Percentiles rank a stretch among this genome's conserved stretches.
phyloP scores from a whole-genome alignment of 352 stramenopile species.

The Globisporangium nodosum region DNA sequence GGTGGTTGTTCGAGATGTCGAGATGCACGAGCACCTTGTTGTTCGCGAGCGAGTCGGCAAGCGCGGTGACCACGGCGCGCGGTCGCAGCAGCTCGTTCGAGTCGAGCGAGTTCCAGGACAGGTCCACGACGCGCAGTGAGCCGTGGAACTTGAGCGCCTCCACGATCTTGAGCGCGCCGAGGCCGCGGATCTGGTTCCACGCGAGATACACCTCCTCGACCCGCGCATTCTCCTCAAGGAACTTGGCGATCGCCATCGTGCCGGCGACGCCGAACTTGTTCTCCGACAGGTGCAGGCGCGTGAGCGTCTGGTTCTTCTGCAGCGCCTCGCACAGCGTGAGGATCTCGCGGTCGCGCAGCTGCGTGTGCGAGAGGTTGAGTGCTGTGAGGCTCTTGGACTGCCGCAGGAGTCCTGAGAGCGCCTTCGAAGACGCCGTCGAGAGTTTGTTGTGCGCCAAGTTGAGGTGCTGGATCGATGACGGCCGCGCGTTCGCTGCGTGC shows the following conservation, averaged over 20 bases:
- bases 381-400: slow-evolving; percentile 45
- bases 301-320: slow-evolving; percentile 61
- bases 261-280: slow-evolving; percentile 59
- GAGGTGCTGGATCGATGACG: slow-evolving; percentile 38
- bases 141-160: slow-evolving; percentile 71
- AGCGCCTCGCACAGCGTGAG: slow-evolving; percentile 70
- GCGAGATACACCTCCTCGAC: slow-evolving; percentile 75
- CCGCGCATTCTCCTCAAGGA: slow-evolving; percentile 68
- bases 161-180: slow-evolving; percentile 64
- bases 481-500: slow-evolving; percentile 17
- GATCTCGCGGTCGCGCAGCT: slow-evolving; percentile 53
- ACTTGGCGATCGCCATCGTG: slow-evolving; percentile 59
- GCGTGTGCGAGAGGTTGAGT: slow-evolving; percentile 65
- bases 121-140: slow-evolving; percentile 57
- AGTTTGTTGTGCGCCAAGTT: slow-evolving; percentile 66
- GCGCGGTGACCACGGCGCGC: slow-evolving; percentile 40
- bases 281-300: slow-evolving; percentile 62
- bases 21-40: slow-evolving; percentile 73
- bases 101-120: slow-evolving; percentile 75
- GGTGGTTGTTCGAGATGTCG: slow-evolving; percentile 65
- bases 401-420: slow-evolving; percentile 33
- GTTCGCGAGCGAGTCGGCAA: slow-evolving; percentile 61
- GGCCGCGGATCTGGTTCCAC: slow-evolving; percentile 69
- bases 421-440: slow-evolving; percentile 25
- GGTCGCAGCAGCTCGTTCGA: slow-evolving; percentile 41